phyloP scores from a whole-genome alignment of 2,329 filamentous ascomycete genomes.

The Coniella lustricola region DNA sequence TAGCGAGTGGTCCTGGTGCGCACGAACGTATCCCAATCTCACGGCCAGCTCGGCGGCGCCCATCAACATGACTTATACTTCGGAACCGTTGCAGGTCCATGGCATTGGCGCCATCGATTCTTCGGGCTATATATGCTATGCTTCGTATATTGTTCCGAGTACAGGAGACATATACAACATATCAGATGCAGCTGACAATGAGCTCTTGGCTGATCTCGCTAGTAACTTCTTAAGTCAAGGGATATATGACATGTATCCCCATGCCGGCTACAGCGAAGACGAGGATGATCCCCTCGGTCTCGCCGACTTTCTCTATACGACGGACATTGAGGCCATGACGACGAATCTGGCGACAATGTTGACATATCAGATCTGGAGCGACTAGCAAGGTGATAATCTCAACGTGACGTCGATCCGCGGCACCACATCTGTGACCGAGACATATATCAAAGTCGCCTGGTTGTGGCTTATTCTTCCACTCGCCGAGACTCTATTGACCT shows the following conservation, averaged over 20 bases:
- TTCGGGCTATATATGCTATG: not conserved
- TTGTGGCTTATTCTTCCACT: constrained; percentile 25
- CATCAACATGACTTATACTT: not conserved
- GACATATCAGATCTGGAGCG: constrained; percentile 17
- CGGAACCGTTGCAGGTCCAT: not conserved
- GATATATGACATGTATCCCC: not conserved
- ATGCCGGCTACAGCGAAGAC: not conserved
- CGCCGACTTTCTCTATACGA: constrained; percentile 4
- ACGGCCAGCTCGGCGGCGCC: constrained; percentile 2
- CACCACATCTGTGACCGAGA: constrained; percentile 19
- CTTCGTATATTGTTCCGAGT: not conserved
- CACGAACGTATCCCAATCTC: constrained; percentile 6
- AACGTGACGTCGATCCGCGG: constrained; percentile 16
- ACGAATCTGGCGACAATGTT: constrained; percentile 14
- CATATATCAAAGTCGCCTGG: constrained; percentile 26
- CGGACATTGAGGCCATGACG: constrained; percentile 10
- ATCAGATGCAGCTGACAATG: not conserved
- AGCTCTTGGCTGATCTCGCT: not conserved
- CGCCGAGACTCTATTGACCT: constrained; percentile 16
- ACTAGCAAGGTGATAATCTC: constrained; percentile 14
- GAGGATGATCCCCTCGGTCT: constrained; percentile 2
- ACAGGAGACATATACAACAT: not conserved
- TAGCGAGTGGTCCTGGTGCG: constrained; percentile 10
- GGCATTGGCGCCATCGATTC: too few species aligned
- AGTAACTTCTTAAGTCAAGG: not conserved